phyloP scores from a whole-genome alignment of 228 moss, liverwort and hornwort species.

The Sphagnum magellanicum region DNA sequence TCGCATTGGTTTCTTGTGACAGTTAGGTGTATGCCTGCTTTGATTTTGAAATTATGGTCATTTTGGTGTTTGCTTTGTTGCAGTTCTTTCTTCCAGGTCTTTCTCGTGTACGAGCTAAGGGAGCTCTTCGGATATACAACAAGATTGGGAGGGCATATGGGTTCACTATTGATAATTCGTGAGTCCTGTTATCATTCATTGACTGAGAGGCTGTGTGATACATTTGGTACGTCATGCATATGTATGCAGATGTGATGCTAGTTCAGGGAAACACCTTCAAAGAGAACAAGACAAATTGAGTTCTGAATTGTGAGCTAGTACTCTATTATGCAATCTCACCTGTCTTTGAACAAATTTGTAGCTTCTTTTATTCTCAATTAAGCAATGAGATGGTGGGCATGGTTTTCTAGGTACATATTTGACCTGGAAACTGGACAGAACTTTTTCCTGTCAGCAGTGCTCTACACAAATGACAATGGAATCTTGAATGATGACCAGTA shows the following conservation, averaged over 20 bases:
- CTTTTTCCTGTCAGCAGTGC: slow-evolving; percentile 66
- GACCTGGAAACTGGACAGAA: slow-evolving; percentile 71
- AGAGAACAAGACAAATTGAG: too few species aligned
- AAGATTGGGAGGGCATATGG: slow-evolving; percentile 87
- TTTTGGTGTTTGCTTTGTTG: slow-evolving; percentile 5
- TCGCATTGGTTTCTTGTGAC: background rate
- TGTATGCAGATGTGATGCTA: too few species aligned
- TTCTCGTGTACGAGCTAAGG: slow-evolving; percentile 66
- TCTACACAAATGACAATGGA: slow-evolving; percentile 76
- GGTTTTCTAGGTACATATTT: slow-evolving; percentile 51
- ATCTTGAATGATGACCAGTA: slow-evolving; percentile 75
- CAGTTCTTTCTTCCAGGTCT: slow-evolving; percentile 92
- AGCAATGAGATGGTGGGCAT: slow-evolving; percentile 5
- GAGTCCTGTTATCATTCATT: slow-evolving; percentile 5
- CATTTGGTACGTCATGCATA: too few species aligned
- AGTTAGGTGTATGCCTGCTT: background rate
- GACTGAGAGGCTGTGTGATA: too few species aligned
- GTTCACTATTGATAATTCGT: slow-evolving; percentile 81
- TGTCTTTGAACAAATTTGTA: too few species aligned
- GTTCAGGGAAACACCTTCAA: too few species aligned
- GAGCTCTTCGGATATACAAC: slow-evolving; percentile 76
- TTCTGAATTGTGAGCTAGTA: too few species aligned
- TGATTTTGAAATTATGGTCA: background rate
- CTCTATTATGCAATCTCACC: too few species aligned
- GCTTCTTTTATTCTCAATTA: too few species aligned